Evolutionary conservation across 2,329 filamentous ascomycete species (phyloP), one percentile per base, ranked within the genome.

Genomic region (Fusarium marasasianum): DNA sequence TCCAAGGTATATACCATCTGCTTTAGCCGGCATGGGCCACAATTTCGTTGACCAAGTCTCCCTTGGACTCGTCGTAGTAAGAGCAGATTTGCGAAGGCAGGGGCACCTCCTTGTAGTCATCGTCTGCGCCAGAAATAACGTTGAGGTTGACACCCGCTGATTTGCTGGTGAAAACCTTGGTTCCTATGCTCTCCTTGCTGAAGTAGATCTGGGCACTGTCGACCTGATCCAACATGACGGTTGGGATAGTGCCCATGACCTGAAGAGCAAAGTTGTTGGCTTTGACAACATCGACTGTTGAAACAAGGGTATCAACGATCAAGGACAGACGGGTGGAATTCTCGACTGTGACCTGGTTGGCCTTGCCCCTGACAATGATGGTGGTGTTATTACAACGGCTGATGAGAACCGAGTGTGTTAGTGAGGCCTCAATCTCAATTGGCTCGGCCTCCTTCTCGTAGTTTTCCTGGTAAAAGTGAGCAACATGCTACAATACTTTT

Each of bases 281-380:
- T 85, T 98, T 98, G 87, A 99, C 96, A 31, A 97, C 93, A 80
- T 99, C 96, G 64, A 99, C 91, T 38, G 93, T 94, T 55, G 94
- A 97, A 54, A 98, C 94, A 17, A 98, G 91, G 2, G 91, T 94
- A 78, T 98, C 96, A 61, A 98, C 89, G 58, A 98, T 91, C 60
- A 99, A 89, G 35, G 94, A 97, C 24, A 97, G 87, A 56, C 94
- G 92, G 53, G 88, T 90, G 63, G 92, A 96, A 85, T 98, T 98
- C 84, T 98, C 96, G 76, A 98, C 89, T 10, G 95, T 96, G 72
- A 99, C 93, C n/a, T 96, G 95, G 81, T 99, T 99, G 66, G 94
- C 95, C 84, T 99, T 99, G 83, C 94, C 95, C 80, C 91, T 93
- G 80, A 99, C 86, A 77, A 97, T 93, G 79, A 99, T 89, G 31